Base-by-base conservation (phyloP, 1,284 basidiomycete species). In the Stereum hirsutum region DNA sequence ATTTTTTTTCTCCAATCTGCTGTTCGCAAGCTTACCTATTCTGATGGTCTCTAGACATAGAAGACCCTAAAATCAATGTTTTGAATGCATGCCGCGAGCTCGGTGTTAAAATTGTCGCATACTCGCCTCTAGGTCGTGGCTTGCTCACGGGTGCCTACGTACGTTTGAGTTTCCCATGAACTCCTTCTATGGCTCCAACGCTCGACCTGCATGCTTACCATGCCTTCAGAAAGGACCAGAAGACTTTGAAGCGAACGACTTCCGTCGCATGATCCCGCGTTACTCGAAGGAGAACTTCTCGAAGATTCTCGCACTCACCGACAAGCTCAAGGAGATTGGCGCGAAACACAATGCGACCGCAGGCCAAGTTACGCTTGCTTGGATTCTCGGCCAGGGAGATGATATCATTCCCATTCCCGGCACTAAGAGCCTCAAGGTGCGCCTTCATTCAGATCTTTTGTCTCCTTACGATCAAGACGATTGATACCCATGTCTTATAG, bases 101-200 rank as follows among this genome's bases (percentile, higher is more conserved):
- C 4, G 74, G 75, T 1, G 60, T 77, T 3, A 57, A 61, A 39
- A 52, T 86, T 39, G 62, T 81, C 8, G 77, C 78, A 3, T 85
- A 84, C 54, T 71, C 72, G 10, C 78, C 78, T 0, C 64, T 83
- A 11, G 79, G 77, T 4, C 63, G 78, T 12, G 84, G 83, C 0
- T 53, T 87, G 39, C 53, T 86, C 21, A 77, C 77, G 0, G 81
- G 81, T 1, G 58, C 58, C 51, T 67, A 70, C 52, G 69, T 70
- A 38, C 34, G 68, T 57, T 8, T n/a, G 6, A 23, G 1, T 31
- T 10, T 19, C 33, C 6, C 10, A 5, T 31, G 12, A 8, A 20
- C 19, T 12, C 24, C 19, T 17, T 15, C 17, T n/a, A 19, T 3
- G 8, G 12, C 8, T 39, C 14, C 28, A 19, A n/a, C n/a, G 10